Evolutionary conservation across 1,139 yeast genomes (phyloP), one percentile per base, ranked within the genome.

Genomic region (Magnusiomyces suaveolens): DNA sequence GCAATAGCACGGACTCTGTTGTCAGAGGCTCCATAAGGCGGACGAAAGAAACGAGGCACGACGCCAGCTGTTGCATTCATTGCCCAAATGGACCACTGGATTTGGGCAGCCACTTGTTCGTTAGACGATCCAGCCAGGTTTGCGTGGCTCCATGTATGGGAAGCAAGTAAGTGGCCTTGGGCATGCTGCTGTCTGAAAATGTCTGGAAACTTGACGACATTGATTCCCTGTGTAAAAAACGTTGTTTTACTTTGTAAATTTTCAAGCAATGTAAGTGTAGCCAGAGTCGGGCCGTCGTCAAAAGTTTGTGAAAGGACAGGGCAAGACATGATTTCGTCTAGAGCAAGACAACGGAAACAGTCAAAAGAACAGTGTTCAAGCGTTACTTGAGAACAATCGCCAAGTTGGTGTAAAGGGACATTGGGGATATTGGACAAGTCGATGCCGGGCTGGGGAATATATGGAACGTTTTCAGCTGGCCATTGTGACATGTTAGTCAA

Each of bases 51-150:
- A 64, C 84, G 84, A 16, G 97, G 97, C n/a, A 87, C 68, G 63
- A 89, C 92, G 24, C 83, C 76, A 0, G 88, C 86, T 0, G 97
- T 89, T 1, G 97, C 96, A 70, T 92, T 89, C 94, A 89, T 87
- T 3, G 97, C 96, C 97, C 97, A 90, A 43, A 89, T 82, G 1
- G 95, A 84, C 98, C 97, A 90, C 70, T 90, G 84, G 50, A 90
- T 72, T 67, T 90, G 96, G 0, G 97, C 96, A 57, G 86, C 82
- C 23, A 90, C 80, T 59, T 87, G 79, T 68, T 87, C 92, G 66
- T 88, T 88, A 20, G 81, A 69, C 56, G 89, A 73, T 1, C 82
- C 71, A 0, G 97, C 97, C 58, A 90, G 75, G 63, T 84, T 87
- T 57, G 83, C 82, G 71, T 90, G 97, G 3, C 92, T 82, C 96